These are phyloP conservation scores for Ogataea angusta DNA, from an alignment of 805 yeast species.

Conservation along the genomic window DNA sequence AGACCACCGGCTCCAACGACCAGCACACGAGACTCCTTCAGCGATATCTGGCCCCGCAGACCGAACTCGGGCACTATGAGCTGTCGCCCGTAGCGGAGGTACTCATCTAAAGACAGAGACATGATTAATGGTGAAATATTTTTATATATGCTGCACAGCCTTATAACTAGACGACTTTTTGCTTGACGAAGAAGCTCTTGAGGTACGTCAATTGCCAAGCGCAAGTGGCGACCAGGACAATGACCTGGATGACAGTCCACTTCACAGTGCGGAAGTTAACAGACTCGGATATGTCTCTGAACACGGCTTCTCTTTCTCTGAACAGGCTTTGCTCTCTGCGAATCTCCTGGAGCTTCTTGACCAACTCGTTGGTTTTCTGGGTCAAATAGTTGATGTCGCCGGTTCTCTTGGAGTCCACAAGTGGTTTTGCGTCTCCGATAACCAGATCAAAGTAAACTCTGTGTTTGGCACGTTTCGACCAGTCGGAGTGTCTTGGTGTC, in stretches of 20 bases:
- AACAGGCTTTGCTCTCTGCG: slow-evolving; percentile 63
- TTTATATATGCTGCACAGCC: slow-evolving; percentile 8
- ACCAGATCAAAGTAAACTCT: slow-evolving; percentile 70
- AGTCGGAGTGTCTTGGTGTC: slow-evolving; percentile 45
- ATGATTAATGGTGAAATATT: slow-evolving; percentile 1
- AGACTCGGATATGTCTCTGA: slow-evolving; percentile 68
- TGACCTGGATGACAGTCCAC: slow-evolving; percentile 68
- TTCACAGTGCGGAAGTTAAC: slow-evolving; percentile 68
- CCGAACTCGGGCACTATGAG: slow-evolving; percentile 88
- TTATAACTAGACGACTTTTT: slow-evolving; percentile 53
- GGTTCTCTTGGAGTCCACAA: slow-evolving; percentile 66
- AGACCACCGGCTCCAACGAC: slow-evolving; percentile 97
- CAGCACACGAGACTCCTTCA: slow-evolving; percentile 58
- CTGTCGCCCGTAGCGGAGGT: slow-evolving; percentile 85
- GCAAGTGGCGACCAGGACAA: slow-evolving; percentile 65
- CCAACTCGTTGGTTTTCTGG: slow-evolving; percentile 53
- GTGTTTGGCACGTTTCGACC: slow-evolving; percentile 50
- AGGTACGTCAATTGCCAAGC: slow-evolving; percentile 72
- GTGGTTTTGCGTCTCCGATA: slow-evolving; percentile 59
- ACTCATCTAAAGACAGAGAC: slow-evolving; percentile 54
- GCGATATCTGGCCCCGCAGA: slow-evolving; percentile 49
- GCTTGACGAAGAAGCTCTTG: slow-evolving; percentile 75
- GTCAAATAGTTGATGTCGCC: slow-evolving; percentile 54
- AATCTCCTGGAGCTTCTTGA: slow-evolving; percentile 55
- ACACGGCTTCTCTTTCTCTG: slow-evolving; percentile 70